Percentiles rank a stretch among this genome's conserved stretches.
Conservation (phyloP, 495 filamentous ascomycete species). For the Lasiosphaeria miniovina region DNA sequence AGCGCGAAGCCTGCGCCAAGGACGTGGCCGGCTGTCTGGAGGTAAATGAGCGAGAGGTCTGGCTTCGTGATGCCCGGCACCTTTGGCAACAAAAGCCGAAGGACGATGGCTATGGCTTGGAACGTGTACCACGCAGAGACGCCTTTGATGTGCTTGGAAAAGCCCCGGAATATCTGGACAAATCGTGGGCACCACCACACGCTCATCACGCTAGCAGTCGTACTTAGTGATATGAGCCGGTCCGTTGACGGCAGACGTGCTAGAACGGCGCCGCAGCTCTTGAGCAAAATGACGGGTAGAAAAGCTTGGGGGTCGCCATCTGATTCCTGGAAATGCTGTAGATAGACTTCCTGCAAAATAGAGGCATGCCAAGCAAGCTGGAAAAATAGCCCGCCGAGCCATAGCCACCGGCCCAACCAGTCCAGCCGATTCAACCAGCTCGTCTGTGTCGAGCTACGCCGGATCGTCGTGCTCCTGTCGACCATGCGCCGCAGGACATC, state of each 20-base stretch:
- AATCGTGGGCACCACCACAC: constrained; percentile 78
- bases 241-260: constrained; percentile 29
- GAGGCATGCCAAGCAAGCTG: constrained; percentile 52
- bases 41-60: constrained; percentile 34
- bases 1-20: constrained; percentile 53
- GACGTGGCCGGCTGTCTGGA: constrained; percentile 51
- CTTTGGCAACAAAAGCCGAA: constrained; percentile 54
- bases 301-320: not conserved
- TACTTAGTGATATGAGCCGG: constrained; percentile 43
- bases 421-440: constrained; percentile 51
- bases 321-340: constrained; percentile 7
- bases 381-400: constrained; percentile 52
- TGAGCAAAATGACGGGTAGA: constrained; percentile 8
- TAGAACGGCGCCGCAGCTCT: constrained; percentile 18
- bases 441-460: constrained; percentile 37
- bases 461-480: constrained; percentile 53
- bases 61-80: constrained; percentile 46
- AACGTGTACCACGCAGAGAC: constrained; percentile 65
- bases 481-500: constrained; percentile 72
- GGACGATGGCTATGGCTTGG: constrained; percentile 59
- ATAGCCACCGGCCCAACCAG: constrained; percentile 46
- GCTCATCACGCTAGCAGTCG: constrained; percentile 53
- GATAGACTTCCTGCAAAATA: constrained; percentile 31
- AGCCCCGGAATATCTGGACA: constrained; percentile 59
- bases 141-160: constrained; percentile 61